Conservation (phyloP, 2,329 filamentous ascomycete species). For the Fusarium chaquense region DNA sequence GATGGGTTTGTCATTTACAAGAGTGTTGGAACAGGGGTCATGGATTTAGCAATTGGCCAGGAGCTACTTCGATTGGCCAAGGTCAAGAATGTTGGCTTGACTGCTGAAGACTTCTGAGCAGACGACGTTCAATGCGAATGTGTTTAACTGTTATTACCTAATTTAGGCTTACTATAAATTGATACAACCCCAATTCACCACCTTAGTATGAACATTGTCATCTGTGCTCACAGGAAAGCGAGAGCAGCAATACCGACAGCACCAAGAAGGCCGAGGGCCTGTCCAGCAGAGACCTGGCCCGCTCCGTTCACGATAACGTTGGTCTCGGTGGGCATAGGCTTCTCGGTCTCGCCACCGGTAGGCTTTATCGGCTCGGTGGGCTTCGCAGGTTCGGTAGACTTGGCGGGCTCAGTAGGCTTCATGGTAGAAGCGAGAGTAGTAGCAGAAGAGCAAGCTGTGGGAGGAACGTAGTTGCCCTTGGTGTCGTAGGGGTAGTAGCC, state of each 20-base stretch:
- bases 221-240: conserved; percentile 3
- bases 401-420: conserved; percentile 13
- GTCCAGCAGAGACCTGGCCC: neutral
- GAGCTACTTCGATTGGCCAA: conserved; percentile 69
- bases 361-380: neutral
- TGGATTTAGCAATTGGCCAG: conserved; percentile 74
- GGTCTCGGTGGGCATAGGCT: conserved; percentile 6
- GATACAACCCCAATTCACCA: too few species aligned
- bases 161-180: neutral
- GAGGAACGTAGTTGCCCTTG: neutral
- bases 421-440: neutral
- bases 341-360: neutral
- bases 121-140: accelerated
- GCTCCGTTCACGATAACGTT: conserved; percentile 20
- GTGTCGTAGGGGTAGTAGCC: conserved; percentile 7
- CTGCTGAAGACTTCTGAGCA: conserved; percentile 41
- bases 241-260: conserved; percentile 17
- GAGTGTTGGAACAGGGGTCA: conserved; percentile 74
- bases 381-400: neutral
- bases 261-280: neutral
- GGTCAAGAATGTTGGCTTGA: conserved; percentile 63
- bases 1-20: conserved; percentile 77
- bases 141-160: neutral
- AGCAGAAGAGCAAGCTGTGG: conserved; percentile 16
- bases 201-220: neutral